phyloP scores from a whole-genome alignment of 495 filamentous ascomycete genomes.

The Monascus purpureus region DNA sequence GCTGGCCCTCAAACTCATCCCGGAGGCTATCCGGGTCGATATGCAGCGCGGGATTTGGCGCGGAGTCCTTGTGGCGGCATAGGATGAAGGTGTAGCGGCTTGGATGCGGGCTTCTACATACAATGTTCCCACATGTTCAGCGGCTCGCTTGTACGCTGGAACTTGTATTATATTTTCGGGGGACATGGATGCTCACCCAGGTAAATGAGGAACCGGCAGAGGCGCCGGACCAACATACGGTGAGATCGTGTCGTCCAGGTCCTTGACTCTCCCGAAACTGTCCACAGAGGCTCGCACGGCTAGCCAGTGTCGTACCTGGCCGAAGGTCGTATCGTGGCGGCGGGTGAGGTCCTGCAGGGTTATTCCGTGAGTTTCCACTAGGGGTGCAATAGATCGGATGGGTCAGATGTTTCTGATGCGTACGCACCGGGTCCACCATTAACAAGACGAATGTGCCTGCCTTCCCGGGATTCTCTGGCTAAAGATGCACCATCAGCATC shows the following conservation, averaged over 20 bases:
- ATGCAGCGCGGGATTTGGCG: not conserved
- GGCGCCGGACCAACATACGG: conserved; percentile 3
- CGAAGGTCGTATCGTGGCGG: conserved; percentile 4
- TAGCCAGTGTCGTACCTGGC: conserved; percentile 5
- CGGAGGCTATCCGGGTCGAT: not conserved
- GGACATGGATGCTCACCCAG: conserved; percentile 1
- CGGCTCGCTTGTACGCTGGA: conserved; percentile 1
- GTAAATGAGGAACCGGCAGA: conserved; percentile 1
- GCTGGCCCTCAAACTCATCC: not conserved
- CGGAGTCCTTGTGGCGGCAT: not conserved
- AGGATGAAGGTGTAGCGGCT: conserved; percentile 5
- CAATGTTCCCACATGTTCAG: too few relatives aligned
- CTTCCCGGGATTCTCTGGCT: not conserved
- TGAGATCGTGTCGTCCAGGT: not conserved
- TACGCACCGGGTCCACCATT: conserved; percentile 5
- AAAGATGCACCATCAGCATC: too few relatives aligned
- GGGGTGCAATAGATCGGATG: too few relatives aligned
- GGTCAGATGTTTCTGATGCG: too few relatives aligned
- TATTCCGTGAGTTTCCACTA: not conserved
- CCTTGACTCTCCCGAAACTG: not conserved
- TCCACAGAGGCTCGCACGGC: not conserved
- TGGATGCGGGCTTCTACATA: conserved; percentile 2
- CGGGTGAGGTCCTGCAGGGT: conserved; percentile 2
- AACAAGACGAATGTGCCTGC: not conserved
- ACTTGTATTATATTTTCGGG: not conserved